phyloP scores from a whole-genome alignment of 805 yeast species.

The Metschnikowia proteae region DNA sequence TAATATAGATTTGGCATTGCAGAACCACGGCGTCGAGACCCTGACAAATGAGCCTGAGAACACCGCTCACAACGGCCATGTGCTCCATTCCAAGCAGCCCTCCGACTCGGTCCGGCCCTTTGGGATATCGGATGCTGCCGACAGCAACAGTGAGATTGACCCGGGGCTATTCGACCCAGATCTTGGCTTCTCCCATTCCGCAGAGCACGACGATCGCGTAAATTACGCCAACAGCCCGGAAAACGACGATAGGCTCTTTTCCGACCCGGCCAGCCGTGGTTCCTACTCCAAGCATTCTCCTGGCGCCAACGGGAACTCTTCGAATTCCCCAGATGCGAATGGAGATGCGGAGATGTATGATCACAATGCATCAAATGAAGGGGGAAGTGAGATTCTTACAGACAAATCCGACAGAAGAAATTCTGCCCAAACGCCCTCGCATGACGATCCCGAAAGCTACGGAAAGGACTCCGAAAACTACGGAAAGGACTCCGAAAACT shows the following conservation, averaged over 20 bases:
- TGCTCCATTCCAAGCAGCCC: not conserved
- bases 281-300: slow-evolving; percentile 3
- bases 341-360: slow-evolving; percentile 3
- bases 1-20: slow-evolving; percentile 13
- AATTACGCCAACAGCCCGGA: not conserved
- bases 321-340: slow-evolving; percentile 2
- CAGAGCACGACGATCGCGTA: not conserved
- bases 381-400: not conserved
- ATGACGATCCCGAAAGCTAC: not conserved
- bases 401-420: not conserved
- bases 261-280: slow-evolving; percentile 1
- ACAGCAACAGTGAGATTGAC: slow-evolving; percentile 2
- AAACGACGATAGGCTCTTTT: slow-evolving; percentile 1
- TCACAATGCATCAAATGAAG: not conserved
- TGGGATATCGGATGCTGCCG: not conserved
- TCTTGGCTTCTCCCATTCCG: slow-evolving; percentile 6
- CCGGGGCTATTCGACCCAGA: slow-evolving; percentile 4
- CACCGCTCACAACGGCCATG: not conserved
- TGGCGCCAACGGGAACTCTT: not conserved
- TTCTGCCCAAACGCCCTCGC: not conserved
- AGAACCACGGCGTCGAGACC: not conserved
- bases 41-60: not conserved
- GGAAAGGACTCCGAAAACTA: not conserved
- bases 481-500: not conserved
- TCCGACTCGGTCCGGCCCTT: not conserved